Percentiles rank a stretch among this genome's conserved stretches.
Evolutionary conservation across 176 grass and related monocot genomes (phyloP).

Genomic region (Thalia dealbata): DNA sequence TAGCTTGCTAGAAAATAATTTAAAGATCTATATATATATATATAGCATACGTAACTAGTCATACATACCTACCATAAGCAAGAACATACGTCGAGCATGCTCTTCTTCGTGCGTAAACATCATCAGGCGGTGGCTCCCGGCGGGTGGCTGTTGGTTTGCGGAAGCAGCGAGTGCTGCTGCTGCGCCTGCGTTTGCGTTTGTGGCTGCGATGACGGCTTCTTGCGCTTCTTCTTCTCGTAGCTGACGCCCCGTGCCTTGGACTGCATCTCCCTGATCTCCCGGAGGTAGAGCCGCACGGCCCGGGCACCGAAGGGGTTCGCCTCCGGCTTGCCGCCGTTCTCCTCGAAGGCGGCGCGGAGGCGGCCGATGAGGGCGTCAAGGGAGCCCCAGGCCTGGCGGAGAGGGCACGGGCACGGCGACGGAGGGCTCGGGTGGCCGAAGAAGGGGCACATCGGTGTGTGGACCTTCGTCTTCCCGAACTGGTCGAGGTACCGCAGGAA

Average conservation of each 20-base stretch:
- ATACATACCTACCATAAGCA: background rate
- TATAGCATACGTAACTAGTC: background rate
- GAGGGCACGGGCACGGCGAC: background rate
- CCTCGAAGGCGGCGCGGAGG: background rate
- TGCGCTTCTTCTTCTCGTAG: conserved; percentile 1
- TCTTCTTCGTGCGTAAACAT: no score
- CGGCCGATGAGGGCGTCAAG: background rate
- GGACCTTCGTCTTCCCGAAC: background rate
- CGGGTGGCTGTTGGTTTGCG: background rate
- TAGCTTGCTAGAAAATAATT: background rate
- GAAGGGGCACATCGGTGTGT: background rate
- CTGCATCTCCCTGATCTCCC: background rate
- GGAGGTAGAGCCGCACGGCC: background rate
- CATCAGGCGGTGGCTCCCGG: background rate
- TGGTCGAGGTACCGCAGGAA: background rate
- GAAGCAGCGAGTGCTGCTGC: background rate
- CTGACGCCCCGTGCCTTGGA: background rate
- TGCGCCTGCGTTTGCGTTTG: background rate
- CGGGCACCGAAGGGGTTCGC: background rate
- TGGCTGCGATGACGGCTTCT: background rate
- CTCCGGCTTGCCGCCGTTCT: background rate
- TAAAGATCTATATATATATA: background rate
- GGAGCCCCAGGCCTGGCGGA: background rate
- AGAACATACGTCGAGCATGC: background rate
- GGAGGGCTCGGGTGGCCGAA: background rate